Percentiles rank a stretch among this genome's conserved stretches.
Evolutionary conservation across 2,329 filamentous ascomycete genomes (phyloP).

Genomic region (Trichoderma semiorbis): DNA sequence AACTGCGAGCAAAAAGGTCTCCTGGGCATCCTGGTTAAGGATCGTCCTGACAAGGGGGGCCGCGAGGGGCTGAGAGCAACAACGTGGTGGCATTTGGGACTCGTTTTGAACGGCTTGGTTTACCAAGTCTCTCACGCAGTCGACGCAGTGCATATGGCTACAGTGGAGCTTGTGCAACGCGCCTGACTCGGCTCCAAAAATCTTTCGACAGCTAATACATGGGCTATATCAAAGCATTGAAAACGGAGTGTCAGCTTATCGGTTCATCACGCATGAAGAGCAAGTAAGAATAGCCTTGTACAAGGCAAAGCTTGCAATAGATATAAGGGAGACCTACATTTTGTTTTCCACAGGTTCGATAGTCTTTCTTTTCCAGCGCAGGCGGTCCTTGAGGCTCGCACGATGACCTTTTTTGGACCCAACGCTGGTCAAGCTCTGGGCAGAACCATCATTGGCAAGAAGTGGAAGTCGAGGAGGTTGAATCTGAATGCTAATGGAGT

Average conservation of each 20-base stretch:
- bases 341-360: constrained; percentile 31
- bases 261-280: background rate
- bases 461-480: constrained; percentile 38
- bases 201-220: constrained; percentile 49
- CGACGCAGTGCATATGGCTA: constrained; percentile 55
- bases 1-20: constrained; percentile 54
- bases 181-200: constrained; percentile 41
- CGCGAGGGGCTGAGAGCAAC: constrained; percentile 56
- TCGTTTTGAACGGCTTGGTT: constrained; percentile 54
- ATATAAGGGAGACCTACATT: constrained; percentile 28
- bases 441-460: constrained; percentile 29
- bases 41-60: constrained; percentile 46
- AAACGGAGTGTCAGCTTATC: background rate
- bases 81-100: constrained; percentile 59
- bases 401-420: constrained; percentile 44
- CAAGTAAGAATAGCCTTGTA: background rate
- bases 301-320: background rate
- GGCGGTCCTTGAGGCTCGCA: constrained; percentile 41
- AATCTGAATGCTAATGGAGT: constrained; percentile 40
- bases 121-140: constrained; percentile 53
- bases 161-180: constrained; percentile 52
- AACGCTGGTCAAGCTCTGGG: constrained; percentile 43
- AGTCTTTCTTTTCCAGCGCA: constrained; percentile 42
- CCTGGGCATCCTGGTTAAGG: constrained; percentile 50
- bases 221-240: background rate